A percentile compares a stretch with the other conserved stretches of the same genome.
These are phyloP conservation scores for Daldinia bambusicola DNA, from an alignment of 495 filamentous ascomycete species.

Conservation along the genomic window DNA sequence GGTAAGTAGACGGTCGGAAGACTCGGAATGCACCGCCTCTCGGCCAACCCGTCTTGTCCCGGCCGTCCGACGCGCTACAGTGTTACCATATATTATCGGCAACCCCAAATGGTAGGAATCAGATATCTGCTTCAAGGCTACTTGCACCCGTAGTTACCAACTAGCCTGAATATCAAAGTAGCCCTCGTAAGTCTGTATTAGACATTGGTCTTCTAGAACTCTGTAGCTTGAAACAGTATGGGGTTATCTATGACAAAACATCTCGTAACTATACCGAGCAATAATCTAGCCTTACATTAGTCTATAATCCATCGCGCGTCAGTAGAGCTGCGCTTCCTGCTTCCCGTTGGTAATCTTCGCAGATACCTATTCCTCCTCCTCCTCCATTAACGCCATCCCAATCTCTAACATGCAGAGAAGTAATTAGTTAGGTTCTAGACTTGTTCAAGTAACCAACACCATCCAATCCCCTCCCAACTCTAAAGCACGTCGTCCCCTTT, in stretches of 20 bases:
- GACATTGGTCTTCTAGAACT: neutral
- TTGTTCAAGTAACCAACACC: neutral
- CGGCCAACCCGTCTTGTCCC: neutral
- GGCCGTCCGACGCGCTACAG: neutral
- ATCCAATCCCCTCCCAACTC: neutral
- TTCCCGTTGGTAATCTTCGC: neutral
- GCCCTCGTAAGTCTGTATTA: neutral
- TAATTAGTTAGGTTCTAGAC: neutral
- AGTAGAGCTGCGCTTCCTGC: neutral
- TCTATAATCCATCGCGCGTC: neutral
- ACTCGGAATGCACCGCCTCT: slow-evolving; percentile 4
- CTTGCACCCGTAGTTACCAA: neutral
- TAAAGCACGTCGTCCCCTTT: neutral
- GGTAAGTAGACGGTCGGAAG: neutral
- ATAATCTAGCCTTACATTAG: neutral
- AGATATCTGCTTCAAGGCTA: too few relatives aligned
- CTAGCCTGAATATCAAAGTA: neutral
- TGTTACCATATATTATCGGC: neutral
- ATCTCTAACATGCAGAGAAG: neutral
- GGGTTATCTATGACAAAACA: neutral
- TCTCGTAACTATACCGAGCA: neutral
- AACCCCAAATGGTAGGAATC: neutral
- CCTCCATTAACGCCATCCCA: neutral
- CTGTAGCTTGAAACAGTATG: neutral
- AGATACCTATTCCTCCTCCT: neutral